Conservation (phyloP, 768 basidiomycete species). For the Candolleomyces efflorescens region DNA sequence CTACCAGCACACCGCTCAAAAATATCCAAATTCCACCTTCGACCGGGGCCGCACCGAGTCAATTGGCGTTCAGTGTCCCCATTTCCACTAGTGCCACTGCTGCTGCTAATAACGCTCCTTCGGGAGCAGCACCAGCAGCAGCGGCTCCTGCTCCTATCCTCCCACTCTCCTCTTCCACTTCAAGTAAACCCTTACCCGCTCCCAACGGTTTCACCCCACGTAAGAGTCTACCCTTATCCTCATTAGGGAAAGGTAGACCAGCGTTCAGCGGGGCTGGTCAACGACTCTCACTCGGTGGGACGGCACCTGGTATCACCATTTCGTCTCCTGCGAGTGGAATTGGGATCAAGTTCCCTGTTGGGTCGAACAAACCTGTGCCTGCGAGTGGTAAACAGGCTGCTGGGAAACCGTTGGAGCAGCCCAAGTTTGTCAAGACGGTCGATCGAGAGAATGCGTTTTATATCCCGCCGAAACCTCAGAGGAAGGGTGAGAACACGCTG, state of each 20-base stretch:
- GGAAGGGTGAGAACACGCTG: conserved; percentile 12
- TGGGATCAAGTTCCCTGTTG: conserved; percentile 22
- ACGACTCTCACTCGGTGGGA: conserved; percentile 17
- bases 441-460: conserved; percentile 65
- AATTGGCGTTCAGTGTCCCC: conserved; percentile 32
- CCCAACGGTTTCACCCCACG: conserved; percentile 20
- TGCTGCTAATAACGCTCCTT: no score
- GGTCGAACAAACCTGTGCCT: conserved; percentile 3
- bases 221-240: conserved; percentile 21
- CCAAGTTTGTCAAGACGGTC: conserved; percentile 45
- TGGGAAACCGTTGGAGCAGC: conserved; percentile 16
- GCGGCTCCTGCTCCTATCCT: conserved; percentile 17
- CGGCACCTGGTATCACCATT: conserved; percentile 12
- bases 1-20: conserved; percentile 18
- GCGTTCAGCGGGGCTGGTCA: conserved; percentile 24
- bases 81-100: conserved; percentile 5
- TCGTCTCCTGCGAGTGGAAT: conserved; percentile 26
- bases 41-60: conserved; percentile 23
- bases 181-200: conserved; percentile 6
- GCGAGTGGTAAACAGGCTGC: conserved; percentile 6
- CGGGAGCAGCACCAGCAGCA: conserved; percentile 13
- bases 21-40: conserved; percentile 21
- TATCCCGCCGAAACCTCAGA: conserved; percentile 40
- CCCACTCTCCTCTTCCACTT: conserved; percentile 11
- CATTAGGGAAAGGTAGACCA: conserved; percentile 14